Evolutionary conservation across 257 asterid genomes (phyloP).

Genomic region (Petrea volubilis): DNA sequence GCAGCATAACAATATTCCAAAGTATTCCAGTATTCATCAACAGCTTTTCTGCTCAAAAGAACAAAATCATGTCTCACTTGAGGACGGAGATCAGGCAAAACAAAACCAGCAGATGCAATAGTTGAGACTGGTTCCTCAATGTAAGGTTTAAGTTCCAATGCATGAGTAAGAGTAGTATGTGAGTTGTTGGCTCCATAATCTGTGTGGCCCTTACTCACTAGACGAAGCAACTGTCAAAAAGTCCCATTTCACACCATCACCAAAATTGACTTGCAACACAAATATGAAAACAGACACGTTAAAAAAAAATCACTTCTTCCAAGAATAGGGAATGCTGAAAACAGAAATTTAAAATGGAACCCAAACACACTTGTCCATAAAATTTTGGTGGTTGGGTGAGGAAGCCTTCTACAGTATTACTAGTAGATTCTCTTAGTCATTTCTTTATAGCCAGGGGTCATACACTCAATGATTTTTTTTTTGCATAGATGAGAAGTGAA

Average conservation of each 20-base stretch:
- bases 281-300: slow-evolving; percentile 19
- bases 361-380: neutral
- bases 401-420: slow-evolving; percentile 12
- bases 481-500: neutral
- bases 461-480: neutral
- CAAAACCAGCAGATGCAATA: slow-evolving; percentile 44
- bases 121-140: slow-evolving; percentile 84
- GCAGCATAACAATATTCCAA: slow-evolving; percentile 89
- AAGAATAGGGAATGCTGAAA: slow-evolving; percentile 1
- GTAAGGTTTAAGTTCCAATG: slow-evolving; percentile 90
- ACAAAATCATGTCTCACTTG: slow-evolving; percentile 91
- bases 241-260: slow-evolving; percentile 29
- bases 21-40: slow-evolving; percentile 90
- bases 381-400: neutral
- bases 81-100: slow-evolving; percentile 84
- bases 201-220: slow-evolving; percentile 54
- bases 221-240: slow-evolving; percentile 81
- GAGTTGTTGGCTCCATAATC: slow-evolving; percentile 54
- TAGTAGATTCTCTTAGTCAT: slow-evolving; percentile 7
- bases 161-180: slow-evolving; percentile 66
- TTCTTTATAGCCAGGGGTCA: slow-evolving; percentile 3
- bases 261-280: slow-evolving; percentile 20
- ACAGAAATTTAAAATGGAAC: neutral
- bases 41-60: slow-evolving; percentile 76
- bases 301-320: slow-evolving; percentile 14